Evolutionary conservation across 257 asterid species (phyloP), one percentile per base, ranked within the genome.

Genomic region (Leptodermis oblonga): DNA sequence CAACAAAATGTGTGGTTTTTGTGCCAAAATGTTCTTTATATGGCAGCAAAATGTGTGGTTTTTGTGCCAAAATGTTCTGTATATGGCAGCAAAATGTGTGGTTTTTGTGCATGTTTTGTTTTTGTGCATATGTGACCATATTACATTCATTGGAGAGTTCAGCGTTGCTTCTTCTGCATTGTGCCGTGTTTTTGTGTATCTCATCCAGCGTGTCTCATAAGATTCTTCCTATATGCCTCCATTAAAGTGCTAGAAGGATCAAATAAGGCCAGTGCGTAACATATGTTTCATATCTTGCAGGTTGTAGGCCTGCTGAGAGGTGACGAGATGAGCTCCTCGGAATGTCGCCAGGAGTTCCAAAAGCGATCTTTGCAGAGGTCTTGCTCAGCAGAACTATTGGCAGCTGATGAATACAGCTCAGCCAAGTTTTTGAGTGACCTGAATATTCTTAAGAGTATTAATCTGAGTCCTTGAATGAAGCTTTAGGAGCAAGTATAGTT

Each of bases 361-460:
- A 73, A 45, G 51, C 77, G 34, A 30, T 20, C 8, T 33, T 41
- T 61, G 31, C 81, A 49, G 39, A 81, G 84, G 68, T 76, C 86
- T 55, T 84, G 70, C 80, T 84, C 88, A 3, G 85, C 82, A 79
- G 86, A 84, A 67, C 77, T 79, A 28, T 30, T 80, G 69, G 79
- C 79, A 63, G 83, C 76, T 13, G 69, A 74, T 2, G 86, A 84
- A 63, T 81, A 82, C 76, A 82, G 82, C 82, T 79, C 84, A 5
- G 79, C 88, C 17, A 84, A 84, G 77, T 73, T 67, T 72, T 65
- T 84, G 62, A 63, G 68, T 3, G 82, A 81, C 45, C 76, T 74
- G 43, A 61, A 58, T 65, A 74, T 26, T 33, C 70, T 63, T 71
- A 70, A 55, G 55, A 69, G 54, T 54, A 30, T 72, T 45, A 69